Conservation (phyloP, 2,329 filamentous ascomycete species). For the Diaporthe longicolla region DNA sequence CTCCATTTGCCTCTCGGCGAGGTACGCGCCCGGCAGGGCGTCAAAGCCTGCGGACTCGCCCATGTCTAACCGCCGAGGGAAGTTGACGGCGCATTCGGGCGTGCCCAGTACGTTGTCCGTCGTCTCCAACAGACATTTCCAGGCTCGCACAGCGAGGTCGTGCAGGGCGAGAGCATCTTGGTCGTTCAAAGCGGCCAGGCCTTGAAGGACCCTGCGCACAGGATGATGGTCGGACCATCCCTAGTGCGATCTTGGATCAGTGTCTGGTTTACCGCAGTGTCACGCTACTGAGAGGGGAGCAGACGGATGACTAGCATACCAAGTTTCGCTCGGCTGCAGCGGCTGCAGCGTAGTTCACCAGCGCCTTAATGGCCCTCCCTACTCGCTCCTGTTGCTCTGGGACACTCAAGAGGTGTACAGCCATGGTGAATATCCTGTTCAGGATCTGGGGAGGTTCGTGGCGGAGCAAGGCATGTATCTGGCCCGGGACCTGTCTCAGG, state of each 20-base stretch:
- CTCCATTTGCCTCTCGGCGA: conserved; percentile 18
- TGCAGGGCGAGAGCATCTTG: conserved; percentile 19
- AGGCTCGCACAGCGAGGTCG: conserved; percentile 23
- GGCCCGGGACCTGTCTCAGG: conserved; percentile 19
- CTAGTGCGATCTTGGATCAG: background rate
- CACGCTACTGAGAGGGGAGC: background rate
- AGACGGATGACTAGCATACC: background rate
- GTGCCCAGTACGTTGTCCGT: conserved; percentile 12
- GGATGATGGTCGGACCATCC: conserved; percentile 37
- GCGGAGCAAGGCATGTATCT: conserved; percentile 32
- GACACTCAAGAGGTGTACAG: conserved; percentile 22
- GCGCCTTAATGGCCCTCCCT: background rate
- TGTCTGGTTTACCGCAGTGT: background rate
- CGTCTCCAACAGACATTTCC: conserved; percentile 34
- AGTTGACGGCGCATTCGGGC: conserved; percentile 5
- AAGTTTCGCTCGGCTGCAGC: conserved; percentile 14
- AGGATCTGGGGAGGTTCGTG: conserved; percentile 34
- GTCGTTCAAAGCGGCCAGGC: background rate
- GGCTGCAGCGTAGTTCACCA: conserved; percentile 37
- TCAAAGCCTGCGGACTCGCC: conserved; percentile 36
- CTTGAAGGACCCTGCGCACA: conserved; percentile 25
- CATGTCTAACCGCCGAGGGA: conserved; percentile 35
- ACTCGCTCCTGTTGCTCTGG: conserved; percentile 19
- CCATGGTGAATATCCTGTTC: conserved; percentile 25
- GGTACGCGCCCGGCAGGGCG: conserved; percentile 12